phyloP scores from a whole-genome alignment of 805 yeast species.

The Kregervanrija delftensis region DNA sequence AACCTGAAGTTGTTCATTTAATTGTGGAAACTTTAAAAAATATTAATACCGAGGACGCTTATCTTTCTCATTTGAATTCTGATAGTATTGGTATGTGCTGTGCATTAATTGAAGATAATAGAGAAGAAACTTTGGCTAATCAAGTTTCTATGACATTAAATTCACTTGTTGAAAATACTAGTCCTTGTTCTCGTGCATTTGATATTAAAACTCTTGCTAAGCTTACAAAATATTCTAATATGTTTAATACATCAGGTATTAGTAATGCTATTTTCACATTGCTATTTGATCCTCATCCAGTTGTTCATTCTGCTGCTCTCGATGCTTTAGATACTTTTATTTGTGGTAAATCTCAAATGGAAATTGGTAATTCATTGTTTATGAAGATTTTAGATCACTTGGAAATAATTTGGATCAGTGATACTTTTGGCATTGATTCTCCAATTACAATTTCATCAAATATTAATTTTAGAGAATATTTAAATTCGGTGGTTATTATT shows the following conservation, averaged over 20 bases:
- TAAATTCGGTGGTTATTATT: constrained; percentile 37
- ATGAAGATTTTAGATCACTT: constrained; percentile 36
- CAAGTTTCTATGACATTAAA: constrained; percentile 52
- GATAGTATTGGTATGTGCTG: constrained; percentile 27
- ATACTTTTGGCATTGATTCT: constrained; percentile 43
- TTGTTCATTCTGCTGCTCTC: constrained; percentile 69
- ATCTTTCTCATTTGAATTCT: constrained; percentile 22
- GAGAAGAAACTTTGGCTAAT: constrained; percentile 25
- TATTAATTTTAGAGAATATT: constrained; percentile 35
- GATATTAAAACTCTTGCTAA: constrained; percentile 38
- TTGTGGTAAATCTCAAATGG: constrained; percentile 38
- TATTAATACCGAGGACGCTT: constrained; percentile 16
- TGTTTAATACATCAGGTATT: constrained; percentile 36
- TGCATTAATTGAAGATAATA: constrained; percentile 18
- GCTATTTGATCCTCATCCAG: constrained; percentile 75
- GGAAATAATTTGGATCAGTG: constrained; percentile 34
- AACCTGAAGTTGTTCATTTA: constrained; percentile 16
- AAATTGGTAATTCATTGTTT: constrained; percentile 27
- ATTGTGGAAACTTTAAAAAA: constrained; percentile 25
- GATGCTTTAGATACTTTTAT: constrained; percentile 51
- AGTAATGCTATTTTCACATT: constrained; percentile 54
- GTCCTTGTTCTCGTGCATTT: constrained; percentile 61
- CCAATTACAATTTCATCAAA: constrained; percentile 40
- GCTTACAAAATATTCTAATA: constrained; percentile 20
- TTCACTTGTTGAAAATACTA: constrained; percentile 54